Evolutionary conservation across 2,329 filamentous ascomycete species (phyloP).

Genomic region (Dothiorella sarmentorum): DNA sequence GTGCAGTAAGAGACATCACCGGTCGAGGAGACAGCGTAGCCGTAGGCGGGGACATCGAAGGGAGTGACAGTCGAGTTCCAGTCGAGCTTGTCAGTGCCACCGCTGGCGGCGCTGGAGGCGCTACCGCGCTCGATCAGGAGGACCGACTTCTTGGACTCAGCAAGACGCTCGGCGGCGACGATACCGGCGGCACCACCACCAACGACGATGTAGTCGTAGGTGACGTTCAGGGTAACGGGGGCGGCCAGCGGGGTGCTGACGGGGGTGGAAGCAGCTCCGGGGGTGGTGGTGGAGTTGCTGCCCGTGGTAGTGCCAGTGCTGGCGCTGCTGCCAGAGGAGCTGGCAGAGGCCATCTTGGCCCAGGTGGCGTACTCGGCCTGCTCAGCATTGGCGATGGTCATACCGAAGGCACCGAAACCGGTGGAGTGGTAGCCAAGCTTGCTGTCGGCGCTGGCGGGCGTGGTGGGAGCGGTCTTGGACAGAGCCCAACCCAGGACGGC

Average conservation of each 20-base stretch:
- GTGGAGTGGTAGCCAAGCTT: constrained; percentile 31
- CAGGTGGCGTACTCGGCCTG: constrained; percentile 33
- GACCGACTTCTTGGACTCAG: constrained; percentile 37
- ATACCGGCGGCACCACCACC: constrained; percentile 39
- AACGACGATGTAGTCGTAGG: constrained; percentile 42
- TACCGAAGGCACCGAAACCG: constrained; percentile 34
- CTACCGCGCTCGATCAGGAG: constrained; percentile 40
- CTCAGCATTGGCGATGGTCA: constrained; percentile 29
- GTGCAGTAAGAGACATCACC: constrained; percentile 32
- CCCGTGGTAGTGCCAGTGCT: constrained; percentile 24
- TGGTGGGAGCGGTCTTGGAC: constrained; percentile 27
- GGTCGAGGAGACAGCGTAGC: constrained; percentile 27
- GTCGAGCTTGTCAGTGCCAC: constrained; percentile 29
- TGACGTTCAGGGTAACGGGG: constrained; percentile 26
- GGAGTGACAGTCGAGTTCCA: constrained; percentile 37
- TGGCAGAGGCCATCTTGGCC: constrained; percentile 32
- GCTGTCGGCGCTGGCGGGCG: constrained; percentile 25
- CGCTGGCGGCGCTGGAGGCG: constrained; percentile 33
- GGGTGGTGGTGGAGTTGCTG: constrained; percentile 22
- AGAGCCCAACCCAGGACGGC: constrained; percentile 35
- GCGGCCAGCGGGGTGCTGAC: constrained; percentile 9
- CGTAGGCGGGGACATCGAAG: constrained; percentile 37
- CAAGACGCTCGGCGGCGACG: constrained; percentile 36
- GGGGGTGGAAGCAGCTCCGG: constrained; percentile 10
- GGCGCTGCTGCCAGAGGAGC: constrained; percentile 25